Base-by-base conservation (phyloP, 176 grass and related monocot genomes). In the Triticum urartu region DNA sequence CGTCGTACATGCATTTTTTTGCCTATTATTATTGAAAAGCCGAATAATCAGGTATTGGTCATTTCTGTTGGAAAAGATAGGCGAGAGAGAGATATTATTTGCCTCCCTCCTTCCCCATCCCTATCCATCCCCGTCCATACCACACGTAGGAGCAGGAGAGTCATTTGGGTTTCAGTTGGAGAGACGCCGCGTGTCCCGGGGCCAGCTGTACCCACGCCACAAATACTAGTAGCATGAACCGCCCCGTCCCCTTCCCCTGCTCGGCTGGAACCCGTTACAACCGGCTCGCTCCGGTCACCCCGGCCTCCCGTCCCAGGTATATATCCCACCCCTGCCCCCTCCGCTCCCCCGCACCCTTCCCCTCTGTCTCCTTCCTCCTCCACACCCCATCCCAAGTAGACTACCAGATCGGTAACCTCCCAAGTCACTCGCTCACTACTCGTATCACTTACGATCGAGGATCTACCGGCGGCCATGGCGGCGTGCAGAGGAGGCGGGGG, bases 401-500 rank as follows among this genome's bases (percentile, higher is more conserved):
- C 12, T 47, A 47, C 3, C 43, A 47, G 43, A 43, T 40, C 39
- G 48, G 15, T 9, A 20, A 30, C 28, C 15, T 18, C 15, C 68
- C 21, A 11, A 12, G 21, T 22, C 9, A 68, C 45, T 4, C 4
- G 15, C 47, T 15, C 45, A 1, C 47, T 5, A 0, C 48, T 6
- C 15, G 50, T 0, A 4, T 3, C 50, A 1, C 15, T 54, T 54
- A 54, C 50, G 12, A 73, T 47, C 40, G 39, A 42, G 9, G 36
- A 8, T 26, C 54, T 58, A 21, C 54, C 2, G 70, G 11, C 18
- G 17, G 39, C 24, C 73, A 76, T 76, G 47, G 47, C 12, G 66
- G 28, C 32, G 60, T 69, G 88, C 17, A 84, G 75, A 26, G 39
- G 79, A 21, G 38, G 82, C 1, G 71, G 70, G 1, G 72, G 79